These are phyloP conservation scores for Physcomitrium patens DNA, from an alignment of 225 moss, liverwort and hornwort species.

Conservation along the genomic window DNA sequence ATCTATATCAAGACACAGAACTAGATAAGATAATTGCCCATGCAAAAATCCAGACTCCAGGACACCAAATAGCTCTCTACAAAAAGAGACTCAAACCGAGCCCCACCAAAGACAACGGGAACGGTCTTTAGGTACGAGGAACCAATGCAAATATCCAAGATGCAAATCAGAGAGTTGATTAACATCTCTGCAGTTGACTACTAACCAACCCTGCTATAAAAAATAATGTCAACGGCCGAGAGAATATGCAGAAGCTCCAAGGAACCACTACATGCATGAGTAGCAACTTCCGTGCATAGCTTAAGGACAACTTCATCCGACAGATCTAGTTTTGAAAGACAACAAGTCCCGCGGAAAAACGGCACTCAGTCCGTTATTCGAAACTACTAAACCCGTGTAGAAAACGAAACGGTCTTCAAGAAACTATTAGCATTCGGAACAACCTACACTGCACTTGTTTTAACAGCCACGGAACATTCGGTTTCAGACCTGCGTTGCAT, in stretches of 20 bases:
- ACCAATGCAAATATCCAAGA: background rate
- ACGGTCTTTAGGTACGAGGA: constrained; percentile 11
- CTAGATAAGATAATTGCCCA: constrained; percentile 21
- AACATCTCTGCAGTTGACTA: background rate
- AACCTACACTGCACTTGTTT: background rate
- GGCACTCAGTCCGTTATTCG: constrained; percentile 2
- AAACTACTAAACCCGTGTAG: background rate
- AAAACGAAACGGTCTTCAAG: constrained; percentile 4
- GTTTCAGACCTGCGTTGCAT: constrained; percentile 21
- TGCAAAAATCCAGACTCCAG: constrained; percentile 25
- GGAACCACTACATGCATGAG: constrained; percentile 6
- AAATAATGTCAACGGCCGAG: constrained; percentile 6
- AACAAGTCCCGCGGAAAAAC: constrained; percentile 17
- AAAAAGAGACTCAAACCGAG: background rate
- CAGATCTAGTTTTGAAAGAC: constrained; percentile 41
- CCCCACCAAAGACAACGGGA: constrained; percentile 9
- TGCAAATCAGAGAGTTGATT: constrained; percentile 16
- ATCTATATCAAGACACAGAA: constrained; percentile 47
- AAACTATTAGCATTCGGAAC: constrained; percentile 14
- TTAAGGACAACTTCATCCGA: constrained; percentile 7
- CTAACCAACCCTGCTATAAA: constrained; percentile 2
- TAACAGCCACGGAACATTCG: background rate
- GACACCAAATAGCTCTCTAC: constrained; percentile 5
- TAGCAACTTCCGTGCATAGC: constrained; percentile 17
- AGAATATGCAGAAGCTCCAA: background rate